Evolutionary conservation across 192 early-diverging fungal genomes (phyloP).

Genomic region (Entomortierella lignicola): DNA sequence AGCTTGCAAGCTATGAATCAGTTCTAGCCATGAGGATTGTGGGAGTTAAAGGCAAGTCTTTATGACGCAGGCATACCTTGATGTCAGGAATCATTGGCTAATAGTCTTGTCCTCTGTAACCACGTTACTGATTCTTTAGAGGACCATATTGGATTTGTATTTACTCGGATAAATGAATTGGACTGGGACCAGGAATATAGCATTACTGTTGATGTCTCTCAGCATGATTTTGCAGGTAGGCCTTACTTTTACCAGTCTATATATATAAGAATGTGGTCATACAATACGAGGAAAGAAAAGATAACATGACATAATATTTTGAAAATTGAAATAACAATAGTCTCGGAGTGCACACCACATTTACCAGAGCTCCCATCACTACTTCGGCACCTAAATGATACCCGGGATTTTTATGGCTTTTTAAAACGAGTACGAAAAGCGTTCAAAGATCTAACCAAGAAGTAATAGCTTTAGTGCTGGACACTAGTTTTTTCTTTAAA

Average conservation of each 20-base stretch:
- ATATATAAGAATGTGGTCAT: too few relatives aligned
- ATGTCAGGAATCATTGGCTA: too few relatives aligned
- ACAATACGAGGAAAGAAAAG: too few relatives aligned
- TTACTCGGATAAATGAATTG: conserved; percentile 70
- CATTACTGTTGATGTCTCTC: conserved; percentile 69
- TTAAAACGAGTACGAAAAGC: conserved; percentile 72
- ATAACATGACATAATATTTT: not conserved
- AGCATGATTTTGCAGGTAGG: conserved; percentile 64
- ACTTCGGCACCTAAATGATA: conserved; percentile 67
- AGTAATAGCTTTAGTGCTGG: not conserved
- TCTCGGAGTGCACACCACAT: conserved; percentile 63
- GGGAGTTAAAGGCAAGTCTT: too few relatives aligned
- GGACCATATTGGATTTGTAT: conserved; percentile 72
- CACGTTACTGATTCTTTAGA: too few relatives aligned
- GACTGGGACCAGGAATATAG: conserved; percentile 63
- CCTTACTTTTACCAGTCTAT: too few relatives aligned
- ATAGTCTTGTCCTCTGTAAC: too few relatives aligned
- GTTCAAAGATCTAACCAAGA: conserved; percentile 61
- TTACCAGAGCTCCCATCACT: conserved; percentile 58
- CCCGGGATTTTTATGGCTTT: conserved; percentile 77
- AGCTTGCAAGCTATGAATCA: too few relatives aligned
- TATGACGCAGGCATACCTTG: too few relatives aligned
- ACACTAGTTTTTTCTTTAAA: conserved; percentile 1
- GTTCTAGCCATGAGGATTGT: too few relatives aligned
- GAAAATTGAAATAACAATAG: conserved; percentile 21